Percentiles rank a stretch among this genome's conserved stretches.
Evolutionary conservation across 768 basidiomycete species (phyloP).

Genomic region (Leccinum pellstonianum): DNA sequence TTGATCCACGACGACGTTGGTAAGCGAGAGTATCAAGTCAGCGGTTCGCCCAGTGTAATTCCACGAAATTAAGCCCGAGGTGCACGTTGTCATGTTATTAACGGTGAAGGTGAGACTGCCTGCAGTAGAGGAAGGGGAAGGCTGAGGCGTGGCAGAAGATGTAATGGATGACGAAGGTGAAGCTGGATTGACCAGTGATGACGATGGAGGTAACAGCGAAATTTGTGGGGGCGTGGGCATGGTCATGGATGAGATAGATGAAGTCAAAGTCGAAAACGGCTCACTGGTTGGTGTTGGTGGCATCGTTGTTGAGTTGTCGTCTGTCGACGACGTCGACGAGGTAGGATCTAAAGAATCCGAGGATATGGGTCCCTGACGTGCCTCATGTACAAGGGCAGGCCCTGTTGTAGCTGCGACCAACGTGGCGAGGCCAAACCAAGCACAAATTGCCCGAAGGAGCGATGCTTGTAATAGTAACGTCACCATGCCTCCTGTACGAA

Average conservation of each 20-base stretch:
- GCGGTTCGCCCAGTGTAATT: slow-evolving; percentile 34
- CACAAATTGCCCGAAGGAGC: slow-evolving; percentile 1
- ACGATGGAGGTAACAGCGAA: background rate
- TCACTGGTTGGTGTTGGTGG: slow-evolving; percentile 16
- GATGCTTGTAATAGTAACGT: slow-evolving; percentile 7
- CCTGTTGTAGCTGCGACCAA: slow-evolving; percentile 14
- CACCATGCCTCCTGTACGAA: slow-evolving; percentile 10
- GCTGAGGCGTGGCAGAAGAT: slow-evolving; percentile 16
- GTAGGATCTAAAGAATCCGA: slow-evolving; percentile 3
- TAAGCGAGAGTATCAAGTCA: slow-evolving; percentile 37
- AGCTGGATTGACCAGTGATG: slow-evolving; percentile 7
- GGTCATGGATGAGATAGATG: slow-evolving; percentile 1
- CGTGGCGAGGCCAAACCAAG: slow-evolving; percentile 12
- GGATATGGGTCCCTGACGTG: slow-evolving; percentile 21
- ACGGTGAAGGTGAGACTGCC: slow-evolving; percentile 24
- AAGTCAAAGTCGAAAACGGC: slow-evolving; percentile 8
- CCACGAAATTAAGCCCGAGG: slow-evolving; percentile 38
- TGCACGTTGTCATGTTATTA: slow-evolving; percentile 37
- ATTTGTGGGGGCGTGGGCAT: background rate
- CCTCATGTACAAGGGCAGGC: slow-evolving; percentile 19
- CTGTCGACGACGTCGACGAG: slow-evolving; percentile 6
- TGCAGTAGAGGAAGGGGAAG: slow-evolving; percentile 14
- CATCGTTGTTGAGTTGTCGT: slow-evolving; percentile 4
- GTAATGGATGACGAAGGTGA: slow-evolving; percentile 9
- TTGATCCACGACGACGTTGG: slow-evolving; percentile 39